Evolutionary conservation across 169 alveolate species (phyloP).

Genomic region (Eimeria necatrix): DNA sequence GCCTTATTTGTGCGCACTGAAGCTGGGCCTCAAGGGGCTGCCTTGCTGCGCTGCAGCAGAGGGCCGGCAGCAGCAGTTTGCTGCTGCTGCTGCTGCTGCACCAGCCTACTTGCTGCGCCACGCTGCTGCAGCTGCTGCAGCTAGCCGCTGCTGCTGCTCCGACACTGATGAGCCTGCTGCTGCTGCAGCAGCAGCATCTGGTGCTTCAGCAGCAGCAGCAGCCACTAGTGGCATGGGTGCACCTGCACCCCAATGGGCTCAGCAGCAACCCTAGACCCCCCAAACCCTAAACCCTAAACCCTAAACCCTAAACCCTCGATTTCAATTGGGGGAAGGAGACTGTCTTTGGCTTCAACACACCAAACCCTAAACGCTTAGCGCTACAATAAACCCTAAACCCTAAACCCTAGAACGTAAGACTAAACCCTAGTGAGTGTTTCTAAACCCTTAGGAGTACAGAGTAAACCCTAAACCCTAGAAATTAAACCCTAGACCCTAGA

Average conservation of each 20-base stretch:
- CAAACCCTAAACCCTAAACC: conserved; percentile 24
- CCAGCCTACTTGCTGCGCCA: neutral
- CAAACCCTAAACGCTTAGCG: too few species aligned
- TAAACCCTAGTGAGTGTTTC: too few species aligned
- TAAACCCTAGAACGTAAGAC: too few species aligned
- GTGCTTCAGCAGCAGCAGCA: conserved; percentile 13
- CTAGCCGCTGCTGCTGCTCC: too few species aligned
- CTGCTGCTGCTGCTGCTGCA: conserved; percentile 5
- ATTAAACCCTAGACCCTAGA: too few species aligned
- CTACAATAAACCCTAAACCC: too few species aligned
- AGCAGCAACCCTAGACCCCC: neutral
- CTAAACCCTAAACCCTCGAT: conserved; percentile 9
- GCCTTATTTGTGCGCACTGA: neutral
- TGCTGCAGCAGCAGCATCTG: neutral
- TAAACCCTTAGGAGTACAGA: too few species aligned
- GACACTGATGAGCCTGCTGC: too few species aligned
- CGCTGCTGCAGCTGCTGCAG: neutral
- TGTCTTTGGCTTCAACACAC: too few species aligned
- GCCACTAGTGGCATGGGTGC: neutral
- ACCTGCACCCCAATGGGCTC: conserved; percentile 7
- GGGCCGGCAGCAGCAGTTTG: neutral
- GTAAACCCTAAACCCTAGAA: too few species aligned
- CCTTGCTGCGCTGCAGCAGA: conserved; percentile 21
- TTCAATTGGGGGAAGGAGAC: too few species aligned
- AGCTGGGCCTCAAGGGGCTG: too few species aligned